These are phyloP conservation scores for Zalerion maritima DNA, from an alignment of 495 filamentous ascomycete genomes.

Conservation along the genomic window DNA sequence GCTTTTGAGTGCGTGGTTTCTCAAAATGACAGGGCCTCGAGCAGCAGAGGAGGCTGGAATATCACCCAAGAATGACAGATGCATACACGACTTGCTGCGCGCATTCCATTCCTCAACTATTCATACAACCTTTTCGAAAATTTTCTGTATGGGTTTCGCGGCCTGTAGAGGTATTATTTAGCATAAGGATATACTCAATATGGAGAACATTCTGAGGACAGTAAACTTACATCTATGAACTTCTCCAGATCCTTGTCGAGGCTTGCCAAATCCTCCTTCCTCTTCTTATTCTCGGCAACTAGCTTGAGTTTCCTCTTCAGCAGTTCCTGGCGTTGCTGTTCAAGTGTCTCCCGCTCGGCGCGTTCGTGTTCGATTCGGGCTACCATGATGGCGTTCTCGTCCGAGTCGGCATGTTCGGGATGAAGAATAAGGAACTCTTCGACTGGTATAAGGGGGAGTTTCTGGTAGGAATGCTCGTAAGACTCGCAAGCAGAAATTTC, in stretches of 20 bases:
- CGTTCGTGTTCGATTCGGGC: constrained; percentile 88
- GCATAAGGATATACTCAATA: constrained; percentile 2
- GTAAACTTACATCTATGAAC: constrained; percentile 57
- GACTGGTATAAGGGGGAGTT: constrained; percentile 68
- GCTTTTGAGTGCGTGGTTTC: no score
- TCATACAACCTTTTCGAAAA: constrained; percentile 53
- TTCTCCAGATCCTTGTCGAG: constrained; percentile 81
- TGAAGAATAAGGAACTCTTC: constrained; percentile 70
- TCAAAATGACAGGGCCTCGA: no score
- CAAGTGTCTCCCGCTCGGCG: constrained; percentile 68
- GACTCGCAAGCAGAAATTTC: constrained; percentile 85
- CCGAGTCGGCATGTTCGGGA: constrained; percentile 54
- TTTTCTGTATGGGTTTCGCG: constrained; percentile 71
- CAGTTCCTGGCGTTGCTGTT: constrained; percentile 72
- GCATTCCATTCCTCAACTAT: constrained; percentile 1
- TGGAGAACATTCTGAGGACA: background rate
- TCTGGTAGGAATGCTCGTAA: constrained; percentile 86
- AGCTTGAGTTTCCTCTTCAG: constrained; percentile 82
- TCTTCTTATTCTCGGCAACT: constrained; percentile 87
- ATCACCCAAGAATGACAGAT: no score
- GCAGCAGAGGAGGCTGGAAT: no score
- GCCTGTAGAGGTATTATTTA: constrained; percentile 33
- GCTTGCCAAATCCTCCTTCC: constrained; percentile 81
- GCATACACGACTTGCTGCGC: no score
- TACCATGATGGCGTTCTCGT: constrained; percentile 72